These are phyloP conservation scores for Agaricus blazei DNA, from an alignment of 768 basidiomycete genomes.

Conservation along the genomic window DNA sequence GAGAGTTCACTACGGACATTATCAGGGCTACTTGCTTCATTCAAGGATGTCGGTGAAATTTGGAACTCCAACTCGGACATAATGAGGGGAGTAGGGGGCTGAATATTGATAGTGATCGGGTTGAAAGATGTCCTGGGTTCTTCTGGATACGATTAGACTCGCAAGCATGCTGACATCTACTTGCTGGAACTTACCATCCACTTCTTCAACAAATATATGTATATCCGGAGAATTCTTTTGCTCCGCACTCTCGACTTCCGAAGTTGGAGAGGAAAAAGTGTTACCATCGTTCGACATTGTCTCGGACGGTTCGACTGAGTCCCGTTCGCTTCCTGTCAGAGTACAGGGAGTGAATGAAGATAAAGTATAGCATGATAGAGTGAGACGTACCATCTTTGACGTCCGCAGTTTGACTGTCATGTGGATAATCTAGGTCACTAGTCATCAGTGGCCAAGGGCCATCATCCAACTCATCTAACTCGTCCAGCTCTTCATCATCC, in stretches of 20 bases:
- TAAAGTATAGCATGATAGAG: not conserved
- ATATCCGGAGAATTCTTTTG: not conserved
- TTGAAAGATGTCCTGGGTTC: not conserved
- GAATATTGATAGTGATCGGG: not conserved
- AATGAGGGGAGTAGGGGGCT: not conserved
- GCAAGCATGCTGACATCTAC: not conserved
- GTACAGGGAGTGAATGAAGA: not conserved
- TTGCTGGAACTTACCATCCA: not conserved
- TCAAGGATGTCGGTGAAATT: not conserved
- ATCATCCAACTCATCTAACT: constrained; percentile 8
- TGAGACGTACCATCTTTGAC: not conserved
- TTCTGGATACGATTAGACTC: not conserved
- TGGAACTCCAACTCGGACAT: not conserved
- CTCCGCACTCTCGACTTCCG: constrained; percentile 3
- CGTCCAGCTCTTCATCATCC: constrained; percentile 13
- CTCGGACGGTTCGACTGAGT: not conserved
- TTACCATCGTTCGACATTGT: not conserved
- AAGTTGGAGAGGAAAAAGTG: not conserved
- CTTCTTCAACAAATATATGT: not conserved
- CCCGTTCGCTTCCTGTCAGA: not conserved
- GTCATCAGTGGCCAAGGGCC: constrained; percentile 6
- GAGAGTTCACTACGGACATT: not conserved
- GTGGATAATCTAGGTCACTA: constrained; percentile 4
- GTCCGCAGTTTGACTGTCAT: not conserved
- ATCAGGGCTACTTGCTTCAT: not conserved